Base-by-base conservation (phyloP, 2,329 filamentous ascomycete species). In the Pseudogymnoascus sp. region DNA sequence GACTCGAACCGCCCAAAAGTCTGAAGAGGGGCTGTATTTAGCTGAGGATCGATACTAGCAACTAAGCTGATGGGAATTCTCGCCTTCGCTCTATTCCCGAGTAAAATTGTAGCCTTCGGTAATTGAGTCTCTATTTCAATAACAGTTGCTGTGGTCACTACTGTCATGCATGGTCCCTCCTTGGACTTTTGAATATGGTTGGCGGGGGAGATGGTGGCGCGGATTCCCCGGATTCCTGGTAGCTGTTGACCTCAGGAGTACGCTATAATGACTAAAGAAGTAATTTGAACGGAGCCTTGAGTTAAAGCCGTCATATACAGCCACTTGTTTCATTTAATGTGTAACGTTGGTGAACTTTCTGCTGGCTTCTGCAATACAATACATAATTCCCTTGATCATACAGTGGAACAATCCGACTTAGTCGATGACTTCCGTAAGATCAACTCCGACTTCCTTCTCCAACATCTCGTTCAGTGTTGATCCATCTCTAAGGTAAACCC, bases 401-500 rank as follows among this genome's bases (percentile, higher is more conserved):
- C 60, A 50, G 16, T 40, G 38, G 23, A 40, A 34, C 5, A 56
- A 34, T 36, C 28, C 50, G 50, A 14, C 10, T 56, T 56, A 56
- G 28, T 56, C 50, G 4, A 56, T 34, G 50, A 40, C 21, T 36
- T 63, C 28, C 6, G 61, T 73, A 62, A 91, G 74, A 65, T 87
- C 81, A 59, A 96, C 78, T 2, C 85, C 87, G 59, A 97, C 78
- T 79, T 99, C 95, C 66, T 87, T 81, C 67, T 84, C 81, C 71
- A 97, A 76, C 63, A 97, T 75, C 37, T 88, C 83, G 37, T 82
- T 86, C 71, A 99, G 77, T 46, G 86, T 89, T 59, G 84, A 85
- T n/a, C 89, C 89, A 74, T 97, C 93, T 59, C 93, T 82, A 64
- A 91, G 76, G 74, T 97, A 97, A 59, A 97, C 82, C 95, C 95